Conservation (phyloP, 164 flowering plant species). For the Aristolochia californica region DNA sequence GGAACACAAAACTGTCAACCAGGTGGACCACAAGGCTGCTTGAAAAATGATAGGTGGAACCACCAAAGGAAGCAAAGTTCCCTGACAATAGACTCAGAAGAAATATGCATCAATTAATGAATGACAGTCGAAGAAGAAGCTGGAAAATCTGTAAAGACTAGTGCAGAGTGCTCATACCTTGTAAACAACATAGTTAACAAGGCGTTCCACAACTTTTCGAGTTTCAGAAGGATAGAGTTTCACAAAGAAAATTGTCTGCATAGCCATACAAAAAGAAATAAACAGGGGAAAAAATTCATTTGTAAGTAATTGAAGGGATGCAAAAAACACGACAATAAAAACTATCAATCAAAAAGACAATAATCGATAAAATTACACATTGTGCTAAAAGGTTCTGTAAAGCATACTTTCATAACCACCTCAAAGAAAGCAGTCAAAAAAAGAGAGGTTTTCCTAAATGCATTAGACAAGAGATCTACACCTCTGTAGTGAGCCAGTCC, state of each 20-base stretch:
- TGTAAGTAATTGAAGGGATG: too few relatives aligned
- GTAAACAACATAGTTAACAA: constrained; percentile 71
- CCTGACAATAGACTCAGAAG: constrained; percentile 29
- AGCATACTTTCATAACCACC: too few relatives aligned
- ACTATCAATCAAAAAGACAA: too few relatives aligned
- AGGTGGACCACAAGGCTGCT: constrained; percentile 66
- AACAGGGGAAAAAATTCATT: background rate
- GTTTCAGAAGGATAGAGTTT: constrained; percentile 64
- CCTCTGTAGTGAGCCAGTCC: too few relatives aligned
- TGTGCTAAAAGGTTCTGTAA: too few relatives aligned
- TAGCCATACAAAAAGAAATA: constrained; percentile 1
- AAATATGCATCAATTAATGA: background rate
- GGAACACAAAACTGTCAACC: constrained; percentile 74
- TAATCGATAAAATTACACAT: too few relatives aligned
- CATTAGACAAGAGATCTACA: too few relatives aligned
- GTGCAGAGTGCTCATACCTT: constrained; percentile 40
- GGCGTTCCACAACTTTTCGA: constrained; percentile 66
- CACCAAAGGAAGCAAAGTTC: constrained; percentile 80
- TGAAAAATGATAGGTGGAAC: constrained; percentile 68
- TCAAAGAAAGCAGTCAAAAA: too few relatives aligned
- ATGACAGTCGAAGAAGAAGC: too few relatives aligned
- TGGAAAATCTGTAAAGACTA: too few relatives aligned
- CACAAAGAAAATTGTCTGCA: constrained; percentile 82
- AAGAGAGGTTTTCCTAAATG: too few relatives aligned
- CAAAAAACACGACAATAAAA: too few relatives aligned